A percentile compares a stretch with the other conserved stretches of the same genome.
Conservation (phyloP, 371 early-diverging fungal species). For the Mucor indicus region DNA sequence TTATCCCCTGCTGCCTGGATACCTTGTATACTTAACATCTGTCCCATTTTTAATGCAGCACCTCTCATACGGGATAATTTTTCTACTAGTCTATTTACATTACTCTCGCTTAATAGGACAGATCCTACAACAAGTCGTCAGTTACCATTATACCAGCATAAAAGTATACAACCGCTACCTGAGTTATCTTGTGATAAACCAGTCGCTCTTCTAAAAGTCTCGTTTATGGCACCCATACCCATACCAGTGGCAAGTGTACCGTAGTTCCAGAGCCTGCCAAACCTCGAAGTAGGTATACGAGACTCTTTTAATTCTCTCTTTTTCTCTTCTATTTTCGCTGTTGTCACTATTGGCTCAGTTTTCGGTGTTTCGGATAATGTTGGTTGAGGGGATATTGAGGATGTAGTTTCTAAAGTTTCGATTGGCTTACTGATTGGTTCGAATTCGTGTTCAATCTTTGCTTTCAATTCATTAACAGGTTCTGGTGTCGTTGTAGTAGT, state of each 20-base stretch:
- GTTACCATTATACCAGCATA: neutral
- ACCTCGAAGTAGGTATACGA: slow-evolving; percentile 63
- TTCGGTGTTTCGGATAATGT: too few species aligned
- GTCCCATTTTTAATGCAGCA: slow-evolving; percentile 96
- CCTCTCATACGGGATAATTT: slow-evolving; percentile 94
- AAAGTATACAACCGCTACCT: slow-evolving; percentile 12
- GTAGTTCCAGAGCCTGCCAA: slow-evolving; percentile 66
- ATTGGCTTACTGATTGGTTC: too few species aligned
- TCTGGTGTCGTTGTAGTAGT: too few species aligned
- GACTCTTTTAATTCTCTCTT: slow-evolving; percentile 49
- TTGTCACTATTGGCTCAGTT: too few species aligned
- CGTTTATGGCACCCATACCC: slow-evolving; percentile 73
- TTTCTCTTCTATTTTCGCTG: neutral
- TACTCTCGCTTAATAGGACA: slow-evolving; percentile 69
- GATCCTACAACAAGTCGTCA: slow-evolving; percentile 23
- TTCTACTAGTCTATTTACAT: slow-evolving; percentile 84
- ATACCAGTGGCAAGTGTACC: slow-evolving; percentile 72
- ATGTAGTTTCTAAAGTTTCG: too few species aligned
- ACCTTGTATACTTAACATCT: slow-evolving; percentile 96
- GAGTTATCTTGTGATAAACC: slow-evolving; percentile 45
- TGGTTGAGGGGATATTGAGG: too few species aligned
- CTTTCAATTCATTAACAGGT: too few species aligned
- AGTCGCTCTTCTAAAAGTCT: slow-evolving; percentile 65
- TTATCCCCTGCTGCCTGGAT: slow-evolving; percentile 34
- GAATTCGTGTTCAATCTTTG: too few species aligned